Conservation (phyloP, 129 eudicot genomes). For the Lonicera japonica region DNA sequence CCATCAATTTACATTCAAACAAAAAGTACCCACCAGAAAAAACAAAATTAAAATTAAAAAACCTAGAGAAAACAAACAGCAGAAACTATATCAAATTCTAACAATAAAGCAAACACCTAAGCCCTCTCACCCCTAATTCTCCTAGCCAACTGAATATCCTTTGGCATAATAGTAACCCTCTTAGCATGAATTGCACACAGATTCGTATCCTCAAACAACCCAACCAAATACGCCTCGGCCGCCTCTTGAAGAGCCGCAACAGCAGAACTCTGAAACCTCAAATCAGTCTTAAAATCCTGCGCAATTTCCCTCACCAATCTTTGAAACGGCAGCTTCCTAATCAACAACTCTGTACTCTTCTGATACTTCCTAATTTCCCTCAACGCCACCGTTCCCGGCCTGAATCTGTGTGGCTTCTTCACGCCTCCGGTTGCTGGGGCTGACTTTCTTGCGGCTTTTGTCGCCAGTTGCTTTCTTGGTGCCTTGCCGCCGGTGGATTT, state of each 20-base stretch:
- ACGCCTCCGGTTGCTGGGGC: slow-evolving; percentile 62
- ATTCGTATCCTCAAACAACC: slow-evolving; percentile 45
- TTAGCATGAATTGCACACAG: slow-evolving; percentile 46
- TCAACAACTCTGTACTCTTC: slow-evolving; percentile 48
- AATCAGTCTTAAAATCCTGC: slow-evolving; percentile 47
- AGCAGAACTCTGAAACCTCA: slow-evolving; percentile 54
- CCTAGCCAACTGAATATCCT: slow-evolving; percentile 54
- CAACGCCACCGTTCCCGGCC: slow-evolving; percentile 48
- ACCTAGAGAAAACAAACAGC: no score
- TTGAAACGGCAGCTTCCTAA: slow-evolving; percentile 41
- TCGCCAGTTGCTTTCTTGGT: slow-evolving; percentile 44
- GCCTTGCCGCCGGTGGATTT: slow-evolving; percentile 59
- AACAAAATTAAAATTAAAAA: no score
- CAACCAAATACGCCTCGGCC: slow-evolving; percentile 41
- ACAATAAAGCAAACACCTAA: slow-evolving; percentile 3
- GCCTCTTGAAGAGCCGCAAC: slow-evolving; percentile 54
- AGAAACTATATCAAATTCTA: background rate
- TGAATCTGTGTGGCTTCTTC: slow-evolving; percentile 53
- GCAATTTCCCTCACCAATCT: slow-evolving; percentile 52
- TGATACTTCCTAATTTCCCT: slow-evolving; percentile 49
- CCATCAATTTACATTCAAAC: background rate
- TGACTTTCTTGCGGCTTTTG: slow-evolving; percentile 43
- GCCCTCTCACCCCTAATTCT: slow-evolving; percentile 51
- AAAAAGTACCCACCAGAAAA: background rate
- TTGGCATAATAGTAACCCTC: slow-evolving; percentile 52